These are phyloP conservation scores for Neopestalotiopsis clavispora DNA, from an alignment of 2,329 filamentous ascomycete species.

Conservation along the genomic window DNA sequence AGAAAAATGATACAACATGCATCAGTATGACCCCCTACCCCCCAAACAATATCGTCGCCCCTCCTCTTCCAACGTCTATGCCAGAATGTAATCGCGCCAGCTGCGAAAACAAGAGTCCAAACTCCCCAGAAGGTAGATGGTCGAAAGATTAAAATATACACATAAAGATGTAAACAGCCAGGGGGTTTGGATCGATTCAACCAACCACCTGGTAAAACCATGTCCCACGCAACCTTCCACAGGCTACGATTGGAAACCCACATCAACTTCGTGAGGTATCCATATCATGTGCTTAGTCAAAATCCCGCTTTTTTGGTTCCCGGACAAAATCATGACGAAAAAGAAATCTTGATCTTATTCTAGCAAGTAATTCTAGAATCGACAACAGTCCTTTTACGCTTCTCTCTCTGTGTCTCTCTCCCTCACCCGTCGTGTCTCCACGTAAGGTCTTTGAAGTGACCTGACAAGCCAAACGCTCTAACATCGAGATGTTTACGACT, in stretches of 20 bases:
- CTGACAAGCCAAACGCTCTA: background rate
- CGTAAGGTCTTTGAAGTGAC: background rate
- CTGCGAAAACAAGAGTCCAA: background rate
- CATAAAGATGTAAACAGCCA: slow-evolving; percentile 5
- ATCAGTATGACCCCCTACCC: background rate
- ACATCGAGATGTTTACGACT: slow-evolving; percentile 53
- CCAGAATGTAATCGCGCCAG: background rate
- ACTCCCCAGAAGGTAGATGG: background rate
- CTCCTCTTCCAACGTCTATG: background rate
- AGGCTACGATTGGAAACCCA: background rate
- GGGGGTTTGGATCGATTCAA: background rate
- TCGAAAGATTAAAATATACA: slow-evolving; percentile 10
- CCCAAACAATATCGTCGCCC: background rate
- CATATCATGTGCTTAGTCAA: background rate
- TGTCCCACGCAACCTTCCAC: background rate
- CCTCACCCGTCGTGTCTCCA: background rate
- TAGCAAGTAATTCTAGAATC: background rate
- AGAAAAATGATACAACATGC: background rate
- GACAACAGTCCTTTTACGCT: background rate
- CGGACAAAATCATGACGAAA: background rate
- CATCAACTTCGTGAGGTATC: background rate
- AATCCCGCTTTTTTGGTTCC: slow-evolving; percentile 1
- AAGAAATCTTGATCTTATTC: slow-evolving; percentile 5
- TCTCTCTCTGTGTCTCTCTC: too few species aligned
- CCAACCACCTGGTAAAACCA: background rate